Evolutionary conservation across 2,329 filamentous ascomycete genomes (phyloP).

Genomic region (Penicillium sp.): DNA sequence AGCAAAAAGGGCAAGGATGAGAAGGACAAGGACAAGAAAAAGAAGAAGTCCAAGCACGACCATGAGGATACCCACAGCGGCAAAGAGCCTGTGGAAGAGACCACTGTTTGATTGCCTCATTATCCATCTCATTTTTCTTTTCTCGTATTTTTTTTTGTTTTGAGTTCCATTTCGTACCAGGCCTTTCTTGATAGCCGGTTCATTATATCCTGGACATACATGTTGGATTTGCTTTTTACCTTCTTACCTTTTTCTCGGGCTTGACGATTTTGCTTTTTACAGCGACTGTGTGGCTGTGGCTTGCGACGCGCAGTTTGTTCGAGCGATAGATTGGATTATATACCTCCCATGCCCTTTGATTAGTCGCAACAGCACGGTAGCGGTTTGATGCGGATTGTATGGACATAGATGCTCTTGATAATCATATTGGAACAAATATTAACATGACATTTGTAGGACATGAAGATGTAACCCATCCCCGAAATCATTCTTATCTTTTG

Average conservation of each 20-base stretch:
- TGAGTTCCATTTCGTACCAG: neutral
- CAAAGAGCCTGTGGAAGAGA: conserved; percentile 13
- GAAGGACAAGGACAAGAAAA: conserved; percentile 70
- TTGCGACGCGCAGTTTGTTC: conserved; percentile 4
- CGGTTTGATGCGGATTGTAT: neutral
- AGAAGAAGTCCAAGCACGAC: conserved; percentile 50
- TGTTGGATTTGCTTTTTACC: conserved; percentile 4
- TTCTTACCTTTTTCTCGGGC: neutral
- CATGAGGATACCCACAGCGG: conserved; percentile 17
- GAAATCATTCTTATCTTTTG: neutral
- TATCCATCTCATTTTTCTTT: neutral
- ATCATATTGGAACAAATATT: neutral
- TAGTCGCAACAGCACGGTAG: neutral
- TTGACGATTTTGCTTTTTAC: conserved; percentile 3
- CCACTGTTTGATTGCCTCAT: conserved; percentile 13
- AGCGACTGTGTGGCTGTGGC: neutral
- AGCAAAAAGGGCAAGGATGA: conserved; percentile 86
- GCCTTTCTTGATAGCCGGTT: conserved; percentile 1
- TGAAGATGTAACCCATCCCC: neutral
- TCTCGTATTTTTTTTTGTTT: neutral
- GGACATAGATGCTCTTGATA: conserved; percentile 3
- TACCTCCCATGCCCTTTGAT: conserved; percentile 9
- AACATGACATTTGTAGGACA: neutral
- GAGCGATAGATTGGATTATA: conserved; percentile 22
- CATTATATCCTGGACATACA: conserved; percentile 18